These are phyloP conservation scores for Echinochloa phyllopogon DNA, from an alignment of 176 grass and related monocot species.

Conservation along the genomic window DNA sequence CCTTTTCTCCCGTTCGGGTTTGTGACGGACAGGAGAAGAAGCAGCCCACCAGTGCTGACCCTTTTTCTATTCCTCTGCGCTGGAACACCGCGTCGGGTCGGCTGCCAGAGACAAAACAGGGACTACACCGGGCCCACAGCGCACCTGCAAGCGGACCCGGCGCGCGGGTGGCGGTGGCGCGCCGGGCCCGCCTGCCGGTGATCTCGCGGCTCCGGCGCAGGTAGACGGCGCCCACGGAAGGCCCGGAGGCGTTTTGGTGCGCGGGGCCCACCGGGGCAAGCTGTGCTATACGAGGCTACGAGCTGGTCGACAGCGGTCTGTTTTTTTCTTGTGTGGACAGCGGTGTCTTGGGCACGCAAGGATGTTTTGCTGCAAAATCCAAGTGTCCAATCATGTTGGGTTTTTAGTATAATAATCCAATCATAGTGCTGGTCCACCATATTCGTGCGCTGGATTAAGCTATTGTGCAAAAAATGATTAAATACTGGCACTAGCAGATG, in stretches of 20 bases:
- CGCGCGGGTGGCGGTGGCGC: not conserved
- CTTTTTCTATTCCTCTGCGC: not conserved
- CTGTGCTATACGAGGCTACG: constrained; percentile 25
- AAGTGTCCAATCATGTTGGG: not conserved
- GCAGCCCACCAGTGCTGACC: not conserved
- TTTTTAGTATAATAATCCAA: not conserved
- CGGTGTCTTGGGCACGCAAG: not conserved
- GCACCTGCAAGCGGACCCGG: not conserved
- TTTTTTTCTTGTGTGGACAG: no score
- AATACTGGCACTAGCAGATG: not conserved
- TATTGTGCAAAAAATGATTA: not conserved
- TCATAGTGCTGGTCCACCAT: not conserved
- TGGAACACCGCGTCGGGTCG: constrained; percentile 48
- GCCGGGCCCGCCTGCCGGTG: not conserved
- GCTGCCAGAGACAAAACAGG: not conserved
- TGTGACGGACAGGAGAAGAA: not conserved
- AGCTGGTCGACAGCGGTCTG: constrained; percentile 43
- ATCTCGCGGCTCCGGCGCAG: not conserved
- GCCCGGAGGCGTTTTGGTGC: not conserved
- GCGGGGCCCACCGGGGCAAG: not conserved
- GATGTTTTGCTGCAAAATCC: not conserved
- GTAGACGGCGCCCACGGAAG: not conserved
- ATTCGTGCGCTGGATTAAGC: not conserved
- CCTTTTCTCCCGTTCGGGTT: not conserved
- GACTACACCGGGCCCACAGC: constrained; percentile 14